Base-by-base conservation (phyloP, 78 protist genomes). In the Protostelium mycophagum region DNA sequence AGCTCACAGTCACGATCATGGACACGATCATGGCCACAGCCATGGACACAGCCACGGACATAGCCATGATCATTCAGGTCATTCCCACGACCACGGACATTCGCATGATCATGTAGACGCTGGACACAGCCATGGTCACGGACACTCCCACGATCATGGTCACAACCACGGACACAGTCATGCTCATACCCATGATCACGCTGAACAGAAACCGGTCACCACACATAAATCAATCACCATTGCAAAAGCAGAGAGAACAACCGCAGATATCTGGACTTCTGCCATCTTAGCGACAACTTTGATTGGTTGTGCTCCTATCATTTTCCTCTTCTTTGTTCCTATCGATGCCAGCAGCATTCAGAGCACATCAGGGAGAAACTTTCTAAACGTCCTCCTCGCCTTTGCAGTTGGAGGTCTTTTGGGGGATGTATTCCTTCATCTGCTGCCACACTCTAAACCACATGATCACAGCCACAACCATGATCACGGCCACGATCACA, bases 371-470 rank as follows among this genome's bases (percentile, higher is more conserved):
- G 1, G 29, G 35, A 31, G 1, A 0, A n/a, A 0, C 51, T 25
- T 84, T 34, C 34, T 34, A 34, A n/a, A 87, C 34, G 1, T 63
- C 37, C 92, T 95, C 85, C 88, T 91, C 38, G 35, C 83, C 29
- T 93, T 93, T 37, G 95, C 97, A 0, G 89, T 85, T 35, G 97
- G 97, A 0, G 92, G 94, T 31, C 93, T 95, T 34, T 87, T 95
- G 0, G 97, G 97, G 28, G 97, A 95, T 83, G 97, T 90, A 35
- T 88, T 95, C 89, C 91, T 95, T 34, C 97, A 95, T 90, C 63
- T 95, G 38, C 85, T 95, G 35, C 97, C 97, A 1, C 95, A 93
- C 89, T 87, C 97, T 85, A 83, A 85, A 0, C 38, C 83, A 0
- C 88, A 83, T 39, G 29, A n/a, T 10, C 91, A 88, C 35, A 38